A percentile compares a stretch with the other conserved stretches of the same genome.
These are phyloP conservation scores for Apiotrichum mycotoxinovorans DNA, from an alignment of 1,284 basidiomycete species.

Conservation along the genomic window DNA sequence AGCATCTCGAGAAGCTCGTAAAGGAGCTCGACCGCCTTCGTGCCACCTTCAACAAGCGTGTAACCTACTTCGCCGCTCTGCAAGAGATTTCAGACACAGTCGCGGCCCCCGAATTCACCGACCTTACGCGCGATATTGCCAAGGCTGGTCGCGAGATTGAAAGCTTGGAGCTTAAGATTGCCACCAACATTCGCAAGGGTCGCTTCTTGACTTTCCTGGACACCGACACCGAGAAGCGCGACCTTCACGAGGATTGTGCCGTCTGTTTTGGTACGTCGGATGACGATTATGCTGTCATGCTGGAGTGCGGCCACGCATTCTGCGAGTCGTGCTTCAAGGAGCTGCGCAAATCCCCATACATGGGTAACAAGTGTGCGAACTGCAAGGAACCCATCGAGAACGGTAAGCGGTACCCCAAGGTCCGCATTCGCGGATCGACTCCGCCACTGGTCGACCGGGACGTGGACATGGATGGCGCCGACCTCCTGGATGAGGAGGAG, in stretches of 20 bases:
- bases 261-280: constrained; percentile 46
- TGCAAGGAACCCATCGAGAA: constrained; percentile 26
- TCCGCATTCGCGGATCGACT: background rate
- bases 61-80: constrained; percentile 42
- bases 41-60: constrained; percentile 41
- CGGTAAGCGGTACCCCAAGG: background rate
- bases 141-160: too few relatives aligned
- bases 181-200: constrained; percentile 29
- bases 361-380: constrained; percentile 34
- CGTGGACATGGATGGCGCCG: background rate
- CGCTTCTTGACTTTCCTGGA: constrained; percentile 40
- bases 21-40: constrained; percentile 47
- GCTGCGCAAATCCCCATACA: constrained; percentile 24
- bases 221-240: constrained; percentile 19
- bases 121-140: constrained; percentile 22
- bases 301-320: constrained; percentile 45
- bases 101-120: constrained; percentile 27
- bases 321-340: constrained; percentile 42
- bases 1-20: constrained; percentile 33
- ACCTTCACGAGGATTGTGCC: constrained; percentile 41
- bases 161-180: constrained; percentile 32
- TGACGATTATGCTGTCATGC: constrained; percentile 33
- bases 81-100: constrained; percentile 49
- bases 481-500: constrained; percentile 2
- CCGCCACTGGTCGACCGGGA: background rate